Base-by-base conservation (phyloP, 208 protist species). In the Crithidia bombi region DNA sequence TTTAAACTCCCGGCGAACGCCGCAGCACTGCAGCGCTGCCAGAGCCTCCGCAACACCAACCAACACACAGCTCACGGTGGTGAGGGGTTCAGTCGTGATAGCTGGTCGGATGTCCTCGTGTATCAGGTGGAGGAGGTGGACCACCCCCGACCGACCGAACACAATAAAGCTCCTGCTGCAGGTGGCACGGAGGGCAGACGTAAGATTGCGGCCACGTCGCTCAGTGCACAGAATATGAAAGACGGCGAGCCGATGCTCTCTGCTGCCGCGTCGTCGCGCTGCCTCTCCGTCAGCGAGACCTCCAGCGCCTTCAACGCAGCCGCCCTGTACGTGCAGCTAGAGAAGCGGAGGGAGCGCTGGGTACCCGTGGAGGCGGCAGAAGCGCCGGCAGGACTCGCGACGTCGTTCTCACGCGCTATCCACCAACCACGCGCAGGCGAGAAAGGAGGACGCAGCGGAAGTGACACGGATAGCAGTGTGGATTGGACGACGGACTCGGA, bases 91-190 rank as follows among this genome's bases (percentile, higher is more conserved):
- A 63, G 71, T 12, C 73, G 69, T 32, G 69, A 81, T 56, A 71
- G 50, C 33, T 81, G 75, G 75, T 81, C 75, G 1, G 75, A 81
- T 36, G 38, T 81, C 35, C 69, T 81, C 21, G 58, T 81, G 14
- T 76, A 76, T 49, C 71, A 70, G 36, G 3, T 36, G 26, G 46
- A 30, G 3, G 55, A 69, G 55, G 21, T 3, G 5, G 3, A 36
- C 5, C 56, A 5, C 30, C 11, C 14, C 23, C 7, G 35, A 32
- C 35, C 17, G 14, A 28, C 6, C 17, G 41, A 46, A 2, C 25
- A 21, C 5, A 17, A 64, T 44, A 35, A 33, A 3, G 26, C 9
- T 12, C 25, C 23, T n/a, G 19, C 21, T 33, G 35, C 21, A 35
- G 4, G 11, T 21, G 38, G 19, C n/a, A 14, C 63, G 25, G 39